Percentiles rank a stretch among this genome's conserved stretches.
Evolutionary conservation across 2,329 filamentous ascomycete species (phyloP).

Genomic region (Diaporthe humulicola): DNA sequence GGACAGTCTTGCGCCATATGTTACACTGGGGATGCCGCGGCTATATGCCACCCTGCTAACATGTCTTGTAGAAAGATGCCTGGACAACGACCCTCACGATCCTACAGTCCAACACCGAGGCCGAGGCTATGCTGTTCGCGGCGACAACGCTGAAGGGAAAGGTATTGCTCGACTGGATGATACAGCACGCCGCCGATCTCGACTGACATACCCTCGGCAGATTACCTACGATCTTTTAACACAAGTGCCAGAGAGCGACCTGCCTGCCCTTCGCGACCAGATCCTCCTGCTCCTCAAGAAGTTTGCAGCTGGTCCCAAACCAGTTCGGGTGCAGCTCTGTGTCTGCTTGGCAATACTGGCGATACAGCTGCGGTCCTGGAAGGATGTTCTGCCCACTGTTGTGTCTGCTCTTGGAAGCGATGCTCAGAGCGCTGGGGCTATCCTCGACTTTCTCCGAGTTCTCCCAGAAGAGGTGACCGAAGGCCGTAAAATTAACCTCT

Average conservation of each 20-base stretch:
- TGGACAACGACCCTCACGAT: conserved; percentile 92
- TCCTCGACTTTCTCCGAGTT: conserved; percentile 96
- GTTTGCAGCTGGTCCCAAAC: conserved; percentile 85
- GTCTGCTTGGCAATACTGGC: conserved; percentile 95
- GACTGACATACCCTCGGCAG: conserved; percentile 60
- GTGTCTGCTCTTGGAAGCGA: conserved; percentile 83
- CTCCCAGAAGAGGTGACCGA: conserved; percentile 99
- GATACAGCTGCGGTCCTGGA: conserved; percentile 96
- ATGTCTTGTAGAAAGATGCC: conserved; percentile 79
- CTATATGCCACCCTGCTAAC: conserved; percentile 16
- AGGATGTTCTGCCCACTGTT: conserved; percentile 88
- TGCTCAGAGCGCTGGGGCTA: conserved; percentile 83
- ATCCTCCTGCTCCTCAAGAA: conserved; percentile 84
- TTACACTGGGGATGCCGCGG: neutral
- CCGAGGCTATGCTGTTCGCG: conserved; percentile 93
- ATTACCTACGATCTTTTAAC: conserved; percentile 94
- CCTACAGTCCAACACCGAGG: conserved; percentile 83
- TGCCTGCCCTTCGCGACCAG: conserved; percentile 84
- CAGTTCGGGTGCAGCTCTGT: conserved; percentile 90
- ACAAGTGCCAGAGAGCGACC: conserved; percentile 83
- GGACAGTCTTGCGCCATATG: conserved; percentile 46
- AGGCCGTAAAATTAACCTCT: conserved; percentile 98
- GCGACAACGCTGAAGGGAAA: conserved; percentile 98
- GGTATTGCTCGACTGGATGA: conserved; percentile 64
- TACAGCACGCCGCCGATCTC: conserved; percentile 34